Base-by-base conservation (phyloP, 2,329 filamentous ascomycete genomes). In the Colletotrichum brevisporum region DNA sequence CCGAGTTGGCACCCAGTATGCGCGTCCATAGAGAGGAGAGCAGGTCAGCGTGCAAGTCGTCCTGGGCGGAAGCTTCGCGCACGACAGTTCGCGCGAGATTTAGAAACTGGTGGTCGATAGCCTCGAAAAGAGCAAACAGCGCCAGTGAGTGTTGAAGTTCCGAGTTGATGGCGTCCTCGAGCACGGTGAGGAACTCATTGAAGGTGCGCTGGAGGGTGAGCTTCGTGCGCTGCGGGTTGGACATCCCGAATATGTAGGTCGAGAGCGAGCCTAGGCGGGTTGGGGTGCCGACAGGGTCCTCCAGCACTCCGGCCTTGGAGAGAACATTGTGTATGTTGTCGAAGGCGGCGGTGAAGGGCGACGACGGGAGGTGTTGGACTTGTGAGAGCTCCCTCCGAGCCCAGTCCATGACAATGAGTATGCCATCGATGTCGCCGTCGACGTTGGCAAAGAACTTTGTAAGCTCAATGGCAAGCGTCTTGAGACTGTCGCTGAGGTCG, bases 391-490 rank as follows among this genome's bases (percentile, higher is more conserved):
- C 94, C 72, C 94, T 90, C 76, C 92, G 92, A 15, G 94, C 93
- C 95, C 95, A 98, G 77, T 97, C 94, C 94, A 98, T 98, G 59
- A 97, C 94, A 70, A 96, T 92, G 43, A 98, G 86, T 73, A 98
- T 97, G 69, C 92, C 92, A 78, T 98, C 95, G 74, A 98, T 92
- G 76, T 98, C 95, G 27, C 94, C 93, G 75, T 98, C 94, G 13
- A 98, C 94, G 73, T 95, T 94, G 59, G 94, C 93, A 78, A 98
- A 97, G 83, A 98, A 98, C 75, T 91, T 91, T 8, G 93, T 97
- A 73, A 98, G 88, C 78, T 97, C 94, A 16, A 94, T 86, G 1
- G 94, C 93, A 26, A 98, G 85, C 3, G 90, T 91, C 81, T 95
- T 97, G 70, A 98, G 87, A 63, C 90, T 94, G 71, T 97, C 94